Conservation (phyloP, 2,329 filamentous ascomycete species). For the Plectosphaerella sp. region DNA sequence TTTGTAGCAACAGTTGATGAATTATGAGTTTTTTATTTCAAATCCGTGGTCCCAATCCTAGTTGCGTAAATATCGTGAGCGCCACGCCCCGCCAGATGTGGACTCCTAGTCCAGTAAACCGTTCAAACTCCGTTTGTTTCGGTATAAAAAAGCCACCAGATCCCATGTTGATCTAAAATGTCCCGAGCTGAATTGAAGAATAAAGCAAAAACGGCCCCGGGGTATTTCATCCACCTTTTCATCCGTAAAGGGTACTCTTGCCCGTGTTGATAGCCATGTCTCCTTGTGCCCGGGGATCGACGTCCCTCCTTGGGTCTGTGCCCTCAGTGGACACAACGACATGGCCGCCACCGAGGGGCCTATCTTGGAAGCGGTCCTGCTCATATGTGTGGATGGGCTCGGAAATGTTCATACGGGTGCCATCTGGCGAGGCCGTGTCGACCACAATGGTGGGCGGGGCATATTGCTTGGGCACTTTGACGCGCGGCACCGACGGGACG, state of each 20-base stretch:
- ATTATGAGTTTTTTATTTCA: slow-evolving; percentile 11
- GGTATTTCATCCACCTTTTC: no score
- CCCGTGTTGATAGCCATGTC: slow-evolving; percentile 29
- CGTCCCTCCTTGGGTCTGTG: slow-evolving; percentile 1
- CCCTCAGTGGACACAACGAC: background rate
- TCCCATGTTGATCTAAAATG: background rate
- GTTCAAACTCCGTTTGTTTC: background rate
- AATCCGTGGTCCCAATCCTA: slow-evolving; percentile 1
- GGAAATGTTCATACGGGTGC: slow-evolving; percentile 22
- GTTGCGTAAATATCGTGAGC: background rate
- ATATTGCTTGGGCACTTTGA: slow-evolving; percentile 36
- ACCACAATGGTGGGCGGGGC: slow-evolving; percentile 29
- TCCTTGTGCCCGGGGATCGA: slow-evolving; percentile 7
- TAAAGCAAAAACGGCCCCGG: no score
- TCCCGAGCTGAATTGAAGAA: no score
- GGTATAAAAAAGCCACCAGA: slow-evolving; percentile 1
- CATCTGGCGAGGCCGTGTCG: slow-evolving; percentile 21
- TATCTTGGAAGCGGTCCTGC: slow-evolving; percentile 17
- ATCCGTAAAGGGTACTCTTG: slow-evolving; percentile 28
- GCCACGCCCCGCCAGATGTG: background rate
- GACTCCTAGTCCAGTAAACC: background rate
- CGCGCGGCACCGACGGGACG: slow-evolving; percentile 31
- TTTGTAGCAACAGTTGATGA: slow-evolving; percentile 2
- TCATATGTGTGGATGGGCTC: slow-evolving; percentile 19
- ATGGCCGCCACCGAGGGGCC: slow-evolving; percentile 10